Evolutionary conservation across 129 eudicot genomes (phyloP).

Genomic region (Mikania micrantha): DNA sequence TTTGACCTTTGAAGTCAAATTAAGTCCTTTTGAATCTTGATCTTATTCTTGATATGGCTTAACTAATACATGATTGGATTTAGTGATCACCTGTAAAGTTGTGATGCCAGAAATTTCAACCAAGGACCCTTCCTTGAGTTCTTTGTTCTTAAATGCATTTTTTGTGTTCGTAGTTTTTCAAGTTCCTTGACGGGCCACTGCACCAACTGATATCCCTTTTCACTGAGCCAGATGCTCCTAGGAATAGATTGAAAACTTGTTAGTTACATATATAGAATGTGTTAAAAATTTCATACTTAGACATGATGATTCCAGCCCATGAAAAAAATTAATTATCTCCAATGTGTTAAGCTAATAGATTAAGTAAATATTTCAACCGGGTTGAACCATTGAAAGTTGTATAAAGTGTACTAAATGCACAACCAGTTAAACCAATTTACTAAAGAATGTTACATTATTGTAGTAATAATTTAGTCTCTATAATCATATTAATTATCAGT

Average conservation of each 20-base stretch:
- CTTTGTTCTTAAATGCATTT: conserved; percentile 12
- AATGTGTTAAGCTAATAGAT: background rate
- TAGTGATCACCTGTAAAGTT: conserved; percentile 48
- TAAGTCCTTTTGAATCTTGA: background rate
- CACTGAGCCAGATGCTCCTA: conserved; percentile 44
- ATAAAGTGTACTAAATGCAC: background rate
- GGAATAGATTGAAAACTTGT: conserved; percentile 44
- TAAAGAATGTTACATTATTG: no score
- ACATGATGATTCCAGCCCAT: background rate
- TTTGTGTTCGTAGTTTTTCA: conserved; percentile 28
- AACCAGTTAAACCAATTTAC: background rate
- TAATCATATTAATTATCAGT: background rate
- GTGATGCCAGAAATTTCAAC: no score
- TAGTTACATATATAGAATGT: background rate
- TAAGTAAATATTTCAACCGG: background rate
- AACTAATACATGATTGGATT: background rate
- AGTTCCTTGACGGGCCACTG: conserved; percentile 65
- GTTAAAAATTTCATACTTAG: background rate
- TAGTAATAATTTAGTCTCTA: background rate
- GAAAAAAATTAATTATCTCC: background rate
- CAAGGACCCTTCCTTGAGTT: conserved; percentile 26
- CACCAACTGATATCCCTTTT: conserved; percentile 40
- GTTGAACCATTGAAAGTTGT: background rate
- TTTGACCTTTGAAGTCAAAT: no score
- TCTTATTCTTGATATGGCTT: background rate